phyloP scores from a whole-genome alignment of 2,329 filamentous ascomycete species.

The Madurella mycetomatis region DNA sequence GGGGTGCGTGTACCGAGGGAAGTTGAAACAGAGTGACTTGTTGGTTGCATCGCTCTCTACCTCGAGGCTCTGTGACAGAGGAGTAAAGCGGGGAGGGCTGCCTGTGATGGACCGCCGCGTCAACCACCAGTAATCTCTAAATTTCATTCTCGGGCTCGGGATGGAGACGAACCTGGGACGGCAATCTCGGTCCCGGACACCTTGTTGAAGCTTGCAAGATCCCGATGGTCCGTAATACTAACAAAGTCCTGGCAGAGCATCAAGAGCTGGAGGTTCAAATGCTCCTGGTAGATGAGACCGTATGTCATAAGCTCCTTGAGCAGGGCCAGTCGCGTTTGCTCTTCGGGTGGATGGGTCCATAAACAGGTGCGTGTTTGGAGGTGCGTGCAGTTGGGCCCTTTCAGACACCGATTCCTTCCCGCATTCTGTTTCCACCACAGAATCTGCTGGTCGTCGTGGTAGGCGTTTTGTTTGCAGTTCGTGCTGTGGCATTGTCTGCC shows the following conservation, averaged over 20 bases:
- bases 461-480: neutral
- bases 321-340: neutral
- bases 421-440: neutral
- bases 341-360: neutral
- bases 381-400: neutral
- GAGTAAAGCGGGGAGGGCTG: conserved; percentile 16
- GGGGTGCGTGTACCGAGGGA: conserved; percentile 11
- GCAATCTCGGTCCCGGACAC: conserved; percentile 21
- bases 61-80: conserved; percentile 1
- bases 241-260: neutral
- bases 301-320: neutral
- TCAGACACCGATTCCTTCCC: neutral
- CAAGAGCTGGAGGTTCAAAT: neutral
- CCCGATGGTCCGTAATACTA: conserved; percentile 11
- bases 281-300: neutral
- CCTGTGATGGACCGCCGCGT: conserved; percentile 3
- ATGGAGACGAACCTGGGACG: conserved; percentile 21
- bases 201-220: conserved; percentile 26
- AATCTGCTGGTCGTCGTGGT: neutral
- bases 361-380: neutral
- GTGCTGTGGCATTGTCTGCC: neutral
- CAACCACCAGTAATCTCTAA: no score
- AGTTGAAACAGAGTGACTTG: neutral
- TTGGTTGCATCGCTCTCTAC: conserved; percentile 13
- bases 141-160: no score